Base-by-base conservation (phyloP, 2,329 filamentous ascomycete genomes). In the Aspergillus sp. region DNA sequence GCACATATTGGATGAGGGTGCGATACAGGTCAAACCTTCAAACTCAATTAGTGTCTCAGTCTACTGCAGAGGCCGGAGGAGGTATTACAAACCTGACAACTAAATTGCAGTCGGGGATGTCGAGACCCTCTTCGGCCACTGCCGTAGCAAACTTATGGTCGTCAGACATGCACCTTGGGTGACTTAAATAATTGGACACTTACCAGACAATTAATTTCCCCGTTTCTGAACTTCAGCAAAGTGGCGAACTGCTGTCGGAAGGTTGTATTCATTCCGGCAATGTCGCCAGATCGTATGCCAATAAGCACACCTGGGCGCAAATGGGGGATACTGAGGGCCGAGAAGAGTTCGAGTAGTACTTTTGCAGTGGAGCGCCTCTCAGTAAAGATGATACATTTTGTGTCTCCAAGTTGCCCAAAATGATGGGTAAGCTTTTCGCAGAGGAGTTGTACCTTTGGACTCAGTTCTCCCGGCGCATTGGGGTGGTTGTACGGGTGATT, bases 1-100 rank as follows among this genome's bases (percentile, higher is more conserved):
- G 91, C 13, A 96, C 79, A 52, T 95, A 96, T 51, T 93, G 84
- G 32, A 96, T 96, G 57, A 94, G 78, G 0, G 89, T 95, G 8
- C 72, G 70, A 58, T 86, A 94, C 2, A 93, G 71, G 52, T 96
- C 86, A 49, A 95, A 98, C 2, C 88, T 63, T 13, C 25, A 24
- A 24, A 8, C 12, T 25, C 3, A 12, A 15, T 52, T 17, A 51
- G 41, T n/a, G n/a, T n/a, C n/a, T n/a, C n/a, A n/a, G n/a, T n/a
- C n/a, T n/a, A n/a, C n/a, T n/a, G n/a, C 12, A 13, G 24, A 15
- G 7, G 14, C 14, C 2, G 2, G 22, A 2, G 3, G 15, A 8
- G 12, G 2, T 2, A 13, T 22, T 25, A 26, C 35, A 30, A 47
- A 61, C 57, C 66, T 67, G 15, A 80, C 60, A 8, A 80, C 70